Percentiles rank a stretch among this genome's conserved stretches.
Evolutionary conservation across 345 rosid genomes (phyloP).

Genomic region (Lagerstroemia speciosa): DNA sequence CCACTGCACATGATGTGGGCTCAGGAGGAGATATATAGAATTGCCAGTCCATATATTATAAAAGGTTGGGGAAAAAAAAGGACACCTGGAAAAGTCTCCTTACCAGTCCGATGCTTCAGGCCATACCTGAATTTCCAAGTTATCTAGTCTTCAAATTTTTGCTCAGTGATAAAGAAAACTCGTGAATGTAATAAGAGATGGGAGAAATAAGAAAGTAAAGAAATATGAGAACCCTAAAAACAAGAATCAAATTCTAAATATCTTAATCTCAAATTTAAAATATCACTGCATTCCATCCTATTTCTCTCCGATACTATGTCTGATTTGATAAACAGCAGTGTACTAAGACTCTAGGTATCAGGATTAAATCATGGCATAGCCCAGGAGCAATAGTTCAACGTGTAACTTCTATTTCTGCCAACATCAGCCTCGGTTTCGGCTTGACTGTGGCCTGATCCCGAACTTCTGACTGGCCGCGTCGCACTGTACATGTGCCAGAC

Average conservation of each 20-base stretch:
- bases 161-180: too few species aligned
- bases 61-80: not conserved
- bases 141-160: not conserved
- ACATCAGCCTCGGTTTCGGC: not conserved
- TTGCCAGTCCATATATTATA: not conserved
- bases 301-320: too few species aligned
- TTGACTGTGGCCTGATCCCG: slow-evolving; percentile 21
- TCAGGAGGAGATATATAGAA: not conserved
- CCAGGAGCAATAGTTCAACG: not conserved
- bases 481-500: slow-evolving; percentile 62
- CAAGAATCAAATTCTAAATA: too few species aligned
- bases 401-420: not conserved
- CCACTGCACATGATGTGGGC: not conserved
- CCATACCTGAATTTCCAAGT: not conserved
- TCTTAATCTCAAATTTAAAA: too few species aligned
- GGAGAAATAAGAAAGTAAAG: too few species aligned
- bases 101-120: not conserved
- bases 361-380: not conserved
- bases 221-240: too few species aligned
- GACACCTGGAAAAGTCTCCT: not conserved
- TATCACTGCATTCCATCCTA: too few species aligned
- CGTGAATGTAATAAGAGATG: too few species aligned
- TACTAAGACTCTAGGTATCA: too few species aligned
- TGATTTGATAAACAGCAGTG: too few species aligned
- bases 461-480: slow-evolving; percentile 69